These are phyloP conservation scores for Arthrobotrys sinensis DNA, from an alignment of 2,329 filamentous ascomycete species.

Conservation along the genomic window DNA sequence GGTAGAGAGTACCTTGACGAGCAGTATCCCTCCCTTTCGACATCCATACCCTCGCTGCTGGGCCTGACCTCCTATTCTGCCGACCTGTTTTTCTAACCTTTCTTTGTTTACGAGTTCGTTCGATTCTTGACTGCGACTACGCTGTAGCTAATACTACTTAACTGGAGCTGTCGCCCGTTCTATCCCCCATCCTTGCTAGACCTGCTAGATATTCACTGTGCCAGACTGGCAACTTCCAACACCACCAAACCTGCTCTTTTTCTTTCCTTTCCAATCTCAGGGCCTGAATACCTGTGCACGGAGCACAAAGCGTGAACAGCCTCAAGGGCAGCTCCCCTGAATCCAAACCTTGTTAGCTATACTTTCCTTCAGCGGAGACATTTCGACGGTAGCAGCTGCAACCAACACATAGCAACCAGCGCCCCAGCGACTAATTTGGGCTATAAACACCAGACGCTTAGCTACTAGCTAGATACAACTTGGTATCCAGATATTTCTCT, in stretches of 20 bases:
- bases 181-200: slow-evolving; percentile 19
- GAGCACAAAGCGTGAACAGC: slow-evolving; percentile 1
- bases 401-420: slow-evolving; percentile 36
- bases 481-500: slow-evolving; percentile 11
- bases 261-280: background rate
- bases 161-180: slow-evolving; percentile 17
- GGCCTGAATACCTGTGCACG: background rate
- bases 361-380: slow-evolving; percentile 28
- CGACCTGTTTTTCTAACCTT: slow-evolving; percentile 30
- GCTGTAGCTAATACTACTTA: slow-evolving; percentile 20
- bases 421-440: background rate
- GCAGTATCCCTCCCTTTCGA: slow-evolving; percentile 44
- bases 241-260: background rate
- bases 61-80: slow-evolving; percentile 36
- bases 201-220: slow-evolving; percentile 27
- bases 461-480: background rate
- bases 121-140: slow-evolving; percentile 3
- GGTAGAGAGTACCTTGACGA: slow-evolving; percentile 42
- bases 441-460: slow-evolving; percentile 19
- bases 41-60: slow-evolving; percentile 23
- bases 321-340: slow-evolving; percentile 11
- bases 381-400: slow-evolving; percentile 12
- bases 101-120: slow-evolving; percentile 39
- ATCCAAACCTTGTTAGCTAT: slow-evolving; percentile 3
- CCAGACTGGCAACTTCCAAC: slow-evolving; percentile 41